Evolutionary conservation across 306 rosid species (phyloP).

Genomic region (Quercus mongolica): DNA sequence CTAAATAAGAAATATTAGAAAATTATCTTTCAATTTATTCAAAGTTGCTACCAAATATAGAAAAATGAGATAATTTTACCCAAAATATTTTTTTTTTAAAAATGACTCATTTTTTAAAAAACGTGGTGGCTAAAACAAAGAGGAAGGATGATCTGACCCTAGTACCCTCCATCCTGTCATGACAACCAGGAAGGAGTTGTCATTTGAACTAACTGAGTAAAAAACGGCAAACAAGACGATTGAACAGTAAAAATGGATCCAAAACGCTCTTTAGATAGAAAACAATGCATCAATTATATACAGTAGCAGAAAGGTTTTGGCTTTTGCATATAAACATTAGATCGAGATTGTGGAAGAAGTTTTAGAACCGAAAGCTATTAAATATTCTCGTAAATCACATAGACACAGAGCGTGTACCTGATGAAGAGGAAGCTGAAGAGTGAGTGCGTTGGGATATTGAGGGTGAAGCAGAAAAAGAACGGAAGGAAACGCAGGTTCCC

Average conservation of each 20-base stretch:
- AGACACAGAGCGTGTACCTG: constrained; percentile 34
- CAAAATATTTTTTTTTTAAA: no score
- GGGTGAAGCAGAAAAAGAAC: constrained; percentile 29
- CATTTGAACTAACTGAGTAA: neutral
- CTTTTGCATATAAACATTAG: neutral
- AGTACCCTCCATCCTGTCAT: no score
- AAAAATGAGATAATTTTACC: rapidly evolving
- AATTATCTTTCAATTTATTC: rapidly evolving
- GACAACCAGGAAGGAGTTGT: no score
- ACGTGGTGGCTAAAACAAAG: no score
- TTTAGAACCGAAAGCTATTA: neutral
- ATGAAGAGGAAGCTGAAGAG: constrained; percentile 42
- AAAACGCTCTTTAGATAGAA: neutral
- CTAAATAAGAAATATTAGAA: rapidly evolving
- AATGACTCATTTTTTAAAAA: rapidly evolving
- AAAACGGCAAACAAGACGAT: neutral
- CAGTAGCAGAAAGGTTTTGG: neutral
- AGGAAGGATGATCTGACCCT: no score
- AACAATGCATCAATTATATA: neutral
- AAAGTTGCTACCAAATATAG: rapidly evolving
- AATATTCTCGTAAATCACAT: neutral
- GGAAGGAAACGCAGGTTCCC: constrained; percentile 18
- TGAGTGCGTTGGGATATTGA: constrained; percentile 28
- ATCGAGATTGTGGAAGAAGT: neutral
- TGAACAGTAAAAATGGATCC: constrained; percentile 10